Conservation (phyloP, 106 monocot genomes). For the Acanthochlamys bracteata region DNA sequence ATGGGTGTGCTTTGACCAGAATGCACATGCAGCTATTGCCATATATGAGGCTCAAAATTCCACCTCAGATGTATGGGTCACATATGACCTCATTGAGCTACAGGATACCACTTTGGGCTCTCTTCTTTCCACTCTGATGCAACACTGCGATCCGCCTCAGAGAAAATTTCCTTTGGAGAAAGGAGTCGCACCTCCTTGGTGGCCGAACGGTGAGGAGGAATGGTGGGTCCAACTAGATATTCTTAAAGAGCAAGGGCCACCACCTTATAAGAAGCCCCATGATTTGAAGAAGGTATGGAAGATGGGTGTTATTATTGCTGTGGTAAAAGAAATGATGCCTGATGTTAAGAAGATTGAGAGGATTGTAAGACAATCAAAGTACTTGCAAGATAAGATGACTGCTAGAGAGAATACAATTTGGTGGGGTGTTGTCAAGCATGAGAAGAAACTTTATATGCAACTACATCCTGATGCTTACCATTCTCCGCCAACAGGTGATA, state of each 20-base stretch:
- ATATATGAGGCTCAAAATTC: conserved; percentile 13
- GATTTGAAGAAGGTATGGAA: conserved; percentile 48
- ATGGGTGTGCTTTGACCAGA: conserved; percentile 29
- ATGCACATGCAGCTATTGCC: conserved; percentile 23
- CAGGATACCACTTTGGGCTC: conserved; percentile 30
- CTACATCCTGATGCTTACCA: conserved; percentile 30
- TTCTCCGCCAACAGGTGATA: conserved; percentile 2
- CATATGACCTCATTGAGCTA: conserved; percentile 17
- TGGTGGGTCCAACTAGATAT: conserved; percentile 33
- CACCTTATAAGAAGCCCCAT: conserved; percentile 43
- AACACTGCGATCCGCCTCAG: conserved; percentile 38
- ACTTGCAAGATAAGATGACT: conserved; percentile 36
- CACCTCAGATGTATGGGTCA: neutral
- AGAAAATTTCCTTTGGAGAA: conserved; percentile 32
- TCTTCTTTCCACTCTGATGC: conserved; percentile 33
- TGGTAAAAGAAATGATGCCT: conserved; percentile 34
- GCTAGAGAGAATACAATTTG: conserved; percentile 23
- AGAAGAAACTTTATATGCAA: conserved; percentile 29
- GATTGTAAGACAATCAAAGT: conserved; percentile 30
- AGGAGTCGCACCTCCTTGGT: conserved; percentile 35
- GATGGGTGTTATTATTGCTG: conserved; percentile 20
- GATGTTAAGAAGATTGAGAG: conserved; percentile 25
- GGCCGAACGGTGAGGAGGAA: conserved; percentile 25
- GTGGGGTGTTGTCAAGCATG: conserved; percentile 27
- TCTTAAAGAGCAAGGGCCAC: conserved; percentile 15